These are phyloP conservation scores for Penicillium ucsense DNA, from an alignment of 495 filamentous ascomycete species.

Conservation along the genomic window DNA sequence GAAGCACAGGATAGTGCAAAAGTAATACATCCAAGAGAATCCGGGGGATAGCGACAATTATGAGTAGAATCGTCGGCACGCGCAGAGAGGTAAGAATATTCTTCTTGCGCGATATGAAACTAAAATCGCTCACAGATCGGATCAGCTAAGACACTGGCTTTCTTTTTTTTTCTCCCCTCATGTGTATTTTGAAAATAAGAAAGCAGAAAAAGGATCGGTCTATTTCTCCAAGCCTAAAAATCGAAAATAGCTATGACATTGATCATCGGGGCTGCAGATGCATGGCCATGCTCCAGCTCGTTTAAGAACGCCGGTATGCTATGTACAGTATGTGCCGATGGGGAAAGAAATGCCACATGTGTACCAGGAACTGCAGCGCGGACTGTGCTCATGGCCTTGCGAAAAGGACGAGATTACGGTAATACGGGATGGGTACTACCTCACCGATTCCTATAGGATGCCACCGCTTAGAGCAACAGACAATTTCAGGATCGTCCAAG, in stretches of 20 bases:
- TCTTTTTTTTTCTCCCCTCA: too few species aligned
- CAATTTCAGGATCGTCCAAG: constrained; percentile 14
- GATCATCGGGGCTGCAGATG: constrained; percentile 12
- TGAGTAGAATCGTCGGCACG: too few species aligned
- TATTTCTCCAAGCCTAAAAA: constrained; percentile 6
- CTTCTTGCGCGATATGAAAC: too few species aligned
- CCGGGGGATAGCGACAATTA: too few species aligned
- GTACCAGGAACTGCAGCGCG: background rate
- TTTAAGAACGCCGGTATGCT: constrained; percentile 5
- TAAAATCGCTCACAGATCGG: too few species aligned
- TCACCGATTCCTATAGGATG: constrained; percentile 5
- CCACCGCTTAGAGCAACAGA: background rate
- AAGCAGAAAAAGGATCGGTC: constrained; percentile 7
- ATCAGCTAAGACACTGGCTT: too few species aligned
- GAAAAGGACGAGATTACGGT: constrained; percentile 7
- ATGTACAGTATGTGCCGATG: background rate
- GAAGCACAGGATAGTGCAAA: too few species aligned
- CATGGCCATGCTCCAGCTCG: constrained; percentile 20
- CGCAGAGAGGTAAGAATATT: too few species aligned
- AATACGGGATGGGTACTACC: constrained; percentile 4
- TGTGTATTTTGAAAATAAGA: background rate
- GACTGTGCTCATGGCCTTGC: background rate
- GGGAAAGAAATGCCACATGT: background rate
- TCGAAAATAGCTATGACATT: constrained; percentile 15
- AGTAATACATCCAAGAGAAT: too few species aligned